Base-by-base conservation (phyloP, 2,329 filamentous ascomycete genomes). In the Fusarium incarnatum region DNA sequence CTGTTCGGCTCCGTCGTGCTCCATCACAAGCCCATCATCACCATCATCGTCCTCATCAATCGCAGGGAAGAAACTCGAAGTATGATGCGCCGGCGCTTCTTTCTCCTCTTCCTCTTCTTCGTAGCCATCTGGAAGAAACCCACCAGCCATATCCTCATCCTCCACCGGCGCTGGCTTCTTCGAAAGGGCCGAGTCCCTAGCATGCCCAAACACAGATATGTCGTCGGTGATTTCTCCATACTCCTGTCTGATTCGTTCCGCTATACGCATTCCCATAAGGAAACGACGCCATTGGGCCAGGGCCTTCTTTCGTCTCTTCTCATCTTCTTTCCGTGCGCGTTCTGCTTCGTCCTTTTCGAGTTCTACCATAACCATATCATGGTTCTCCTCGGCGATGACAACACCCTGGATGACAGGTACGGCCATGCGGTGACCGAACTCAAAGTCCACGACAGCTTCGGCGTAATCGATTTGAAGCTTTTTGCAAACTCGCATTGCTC, bases 381-480 rank as follows among this genome's bases (percentile, higher is more conserved):
- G 88, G 71, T 97, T 87, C 79, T 97, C 94, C 67, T 89, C 87
- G 0, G 95, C 93, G 3, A 98, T 88, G 0, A 99, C 94, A 1
- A 98, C 94, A 1, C 95, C 96, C 56, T 93, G 91, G 28, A 98
- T 92, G 1, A 98, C 89, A 0, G 96, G 96, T 1, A 98, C 94
- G 8, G 96, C 96, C 86, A 96, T 94, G 64, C 96, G 92, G 73
- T 96, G 91, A 1, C 95, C 95, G 78, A 98, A 99, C 77, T 99
- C 96, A 77, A 99, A 99, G 3, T 94, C 96, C 0, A 94, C 94
- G 4, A 97, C 96, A 2, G 96, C 96, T 80, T 98, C 96, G 0
- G 96, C 96, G 73, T 91, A 97, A 76, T 98, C 94, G 40, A 98
- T 91, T 6, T 89, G 89, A 0, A 99, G 84, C 66, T 92, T 90